Percentiles rank a stretch among this genome's conserved stretches.
These are phyloP conservation scores for Malassezia cuniculi DNA, from an alignment of 1,284 basidiomycete genomes.

Conservation along the genomic window DNA sequence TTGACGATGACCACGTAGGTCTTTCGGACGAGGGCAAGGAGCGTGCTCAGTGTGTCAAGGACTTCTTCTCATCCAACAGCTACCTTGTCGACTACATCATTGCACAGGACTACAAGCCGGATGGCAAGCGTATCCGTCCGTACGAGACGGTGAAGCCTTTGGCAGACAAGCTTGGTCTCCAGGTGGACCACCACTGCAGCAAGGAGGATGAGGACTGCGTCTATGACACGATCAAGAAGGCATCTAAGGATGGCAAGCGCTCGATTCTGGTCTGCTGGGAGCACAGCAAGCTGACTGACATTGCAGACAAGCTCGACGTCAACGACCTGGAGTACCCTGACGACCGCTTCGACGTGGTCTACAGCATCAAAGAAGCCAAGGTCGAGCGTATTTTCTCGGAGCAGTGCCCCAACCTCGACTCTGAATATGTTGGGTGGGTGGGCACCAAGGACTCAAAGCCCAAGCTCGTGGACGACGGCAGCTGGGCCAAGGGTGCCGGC, in stretches of 20 bases:
- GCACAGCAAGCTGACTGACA: slow-evolving; percentile 21
- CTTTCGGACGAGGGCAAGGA: slow-evolving; percentile 7
- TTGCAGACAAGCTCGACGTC: slow-evolving; percentile 32
- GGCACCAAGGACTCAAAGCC: slow-evolving; percentile 3
- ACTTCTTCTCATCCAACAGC: slow-evolving; percentile 5
- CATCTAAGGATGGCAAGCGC: slow-evolving; percentile 17
- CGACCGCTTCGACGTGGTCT: slow-evolving; percentile 18
- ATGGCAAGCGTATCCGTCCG: slow-evolving; percentile 33
- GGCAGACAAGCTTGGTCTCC: slow-evolving; percentile 33
- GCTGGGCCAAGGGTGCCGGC: slow-evolving; percentile 4
- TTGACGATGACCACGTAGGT: slow-evolving; percentile 7
- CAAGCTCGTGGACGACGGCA: slow-evolving; percentile 1
- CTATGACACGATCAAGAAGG: slow-evolving; percentile 19
- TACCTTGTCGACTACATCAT: slow-evolving; percentile 15
- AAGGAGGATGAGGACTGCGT: slow-evolving; percentile 39
- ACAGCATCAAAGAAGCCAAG: slow-evolving; percentile 15
- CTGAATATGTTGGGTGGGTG: slow-evolving; percentile 1
- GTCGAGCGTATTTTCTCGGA: slow-evolving; percentile 19
- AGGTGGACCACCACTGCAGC: slow-evolving; percentile 39
- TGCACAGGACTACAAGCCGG: slow-evolving; percentile 26
- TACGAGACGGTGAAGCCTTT: slow-evolving; percentile 41
- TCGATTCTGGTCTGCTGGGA: slow-evolving; percentile 28
- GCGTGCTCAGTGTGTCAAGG: slow-evolving; percentile 10
- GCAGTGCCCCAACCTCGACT: slow-evolving; percentile 20
- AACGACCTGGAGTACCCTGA: slow-evolving; percentile 12